A percentile compares a stretch with the other conserved stretches of the same genome.
These are phyloP conservation scores for Hyphodiscus sp. DNA, from an alignment of 2,329 filamentous ascomycete genomes.

Conservation along the genomic window DNA sequence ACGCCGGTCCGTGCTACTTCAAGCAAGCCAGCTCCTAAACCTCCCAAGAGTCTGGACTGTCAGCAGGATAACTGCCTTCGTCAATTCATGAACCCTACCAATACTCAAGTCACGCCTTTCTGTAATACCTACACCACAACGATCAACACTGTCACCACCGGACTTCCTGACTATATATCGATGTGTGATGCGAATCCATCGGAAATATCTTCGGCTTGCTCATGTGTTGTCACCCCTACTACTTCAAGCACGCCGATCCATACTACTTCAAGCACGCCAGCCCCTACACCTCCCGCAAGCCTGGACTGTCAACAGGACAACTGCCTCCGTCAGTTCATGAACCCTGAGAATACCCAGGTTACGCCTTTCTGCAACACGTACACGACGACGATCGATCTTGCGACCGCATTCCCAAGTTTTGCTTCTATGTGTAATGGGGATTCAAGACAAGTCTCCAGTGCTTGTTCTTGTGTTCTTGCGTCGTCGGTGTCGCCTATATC, in stretches of 20 bases:
- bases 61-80: neutral
- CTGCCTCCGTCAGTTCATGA: neutral
- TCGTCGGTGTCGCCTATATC: too few species aligned
- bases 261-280: neutral
- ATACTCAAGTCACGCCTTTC: neutral
- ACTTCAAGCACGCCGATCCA: neutral
- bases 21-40: neutral
- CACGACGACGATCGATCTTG: neutral
- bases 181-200: neutral
- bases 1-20: neutral
- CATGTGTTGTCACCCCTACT: conserved; percentile 1
- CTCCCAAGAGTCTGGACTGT: neutral
- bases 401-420: neutral
- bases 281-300: neutral
- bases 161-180: neutral
- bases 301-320: neutral
- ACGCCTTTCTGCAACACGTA: neutral
- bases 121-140: neutral
- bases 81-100: neutral
- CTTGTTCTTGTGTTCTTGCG: neutral
- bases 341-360: neutral
- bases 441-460: neutral
- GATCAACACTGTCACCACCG: neutral
- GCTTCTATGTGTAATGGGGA: neutral
- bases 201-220: neutral